These are phyloP conservation scores for Taphrina betulina DNA, from an alignment of 1,139 yeast genomes.

Conservation along the genomic window DNA sequence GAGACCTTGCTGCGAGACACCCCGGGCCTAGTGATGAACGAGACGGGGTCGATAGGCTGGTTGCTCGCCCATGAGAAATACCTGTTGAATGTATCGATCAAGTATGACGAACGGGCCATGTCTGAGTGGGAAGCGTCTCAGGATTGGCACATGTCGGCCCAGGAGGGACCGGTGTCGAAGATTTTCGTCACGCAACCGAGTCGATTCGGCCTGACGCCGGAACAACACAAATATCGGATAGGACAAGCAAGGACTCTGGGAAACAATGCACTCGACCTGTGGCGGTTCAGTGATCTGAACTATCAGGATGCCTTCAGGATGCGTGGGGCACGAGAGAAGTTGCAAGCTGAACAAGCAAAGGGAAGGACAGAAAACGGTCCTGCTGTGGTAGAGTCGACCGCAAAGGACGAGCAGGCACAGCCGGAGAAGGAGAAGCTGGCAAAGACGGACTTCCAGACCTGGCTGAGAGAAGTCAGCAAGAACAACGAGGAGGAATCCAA, in stretches of 20 bases:
- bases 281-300: slow-evolving; percentile 18
- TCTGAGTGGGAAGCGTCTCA: slow-evolving; percentile 17
- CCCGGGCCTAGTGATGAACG: slow-evolving; percentile 1
- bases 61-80: slow-evolving; percentile 6
- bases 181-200: slow-evolving; percentile 23
- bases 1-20: slow-evolving; percentile 10
- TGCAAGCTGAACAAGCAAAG: slow-evolving; percentile 4
- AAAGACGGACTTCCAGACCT: slow-evolving; percentile 19
- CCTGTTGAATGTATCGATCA: slow-evolving; percentile 12
- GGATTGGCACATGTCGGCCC: slow-evolving; percentile 17
- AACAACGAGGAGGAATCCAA: neutral
- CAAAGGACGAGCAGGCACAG: neutral
- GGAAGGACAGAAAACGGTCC: neutral
- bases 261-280: slow-evolving; percentile 13
- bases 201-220: slow-evolving; percentile 19
- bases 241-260: slow-evolving; percentile 19
- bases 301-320: slow-evolving; percentile 23
- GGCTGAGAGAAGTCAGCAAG: slow-evolving; percentile 18
- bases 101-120: slow-evolving; percentile 15
- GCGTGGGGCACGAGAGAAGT: slow-evolving; percentile 10
- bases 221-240: slow-evolving; percentile 12
- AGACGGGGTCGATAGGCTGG: slow-evolving; percentile 22
- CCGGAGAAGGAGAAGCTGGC: slow-evolving; percentile 5
- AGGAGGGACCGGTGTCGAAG: slow-evolving; percentile 20
- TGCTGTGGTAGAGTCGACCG: neutral